Evolutionary conservation across 305 asterid species (phyloP), one percentile per base, ranked within the genome.

Genomic region (Fraxinus ornus): DNA sequence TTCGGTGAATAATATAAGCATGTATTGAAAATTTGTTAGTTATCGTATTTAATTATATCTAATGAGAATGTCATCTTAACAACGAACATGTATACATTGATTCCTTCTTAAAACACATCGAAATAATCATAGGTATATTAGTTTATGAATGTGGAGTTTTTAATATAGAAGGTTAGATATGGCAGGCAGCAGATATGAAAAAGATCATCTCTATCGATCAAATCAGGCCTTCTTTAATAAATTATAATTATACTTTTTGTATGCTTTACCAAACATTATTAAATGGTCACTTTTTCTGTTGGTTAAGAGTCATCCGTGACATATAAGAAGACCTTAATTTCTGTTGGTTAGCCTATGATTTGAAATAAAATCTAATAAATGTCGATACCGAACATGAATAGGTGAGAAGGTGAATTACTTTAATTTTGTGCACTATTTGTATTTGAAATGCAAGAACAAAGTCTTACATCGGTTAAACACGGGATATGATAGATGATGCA

Each of bases 221-320:
- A 47, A 12, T 47, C 57, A 47, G 19, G 19, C 57, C 78, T 81
- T 66, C 72, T 76, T 35, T 78, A 76, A 24, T 66, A 19, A 37
- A 12, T 52, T 72, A 28, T 3, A 30, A 21, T 76, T 22, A 36
- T 57, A 74, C 4, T 66, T 41, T 41, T 41, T 41, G 52, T 41
- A 41, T 62, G 75, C 80, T 80, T 81, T 81, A 82, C 87, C 68
- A 82, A 49, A 9, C 62, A 86, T 36, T 87, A 86, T 24, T 87
- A 55, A 73, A 87, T 81, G 41, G 32, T 22, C 87, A 86, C 86
- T 84, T 87, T 88, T 84, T 76, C 81, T 71, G 87, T 82, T 82
- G 76, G 84, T 86, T 86, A 57, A 57, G 88, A 86, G 91, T 92
- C 95, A 92, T 90, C 88, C 91, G 83, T 92, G 92, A 89, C 95